phyloP scores from a whole-genome alignment of 495 filamentous ascomycete genomes.

The Bryoglossum gracile region DNA sequence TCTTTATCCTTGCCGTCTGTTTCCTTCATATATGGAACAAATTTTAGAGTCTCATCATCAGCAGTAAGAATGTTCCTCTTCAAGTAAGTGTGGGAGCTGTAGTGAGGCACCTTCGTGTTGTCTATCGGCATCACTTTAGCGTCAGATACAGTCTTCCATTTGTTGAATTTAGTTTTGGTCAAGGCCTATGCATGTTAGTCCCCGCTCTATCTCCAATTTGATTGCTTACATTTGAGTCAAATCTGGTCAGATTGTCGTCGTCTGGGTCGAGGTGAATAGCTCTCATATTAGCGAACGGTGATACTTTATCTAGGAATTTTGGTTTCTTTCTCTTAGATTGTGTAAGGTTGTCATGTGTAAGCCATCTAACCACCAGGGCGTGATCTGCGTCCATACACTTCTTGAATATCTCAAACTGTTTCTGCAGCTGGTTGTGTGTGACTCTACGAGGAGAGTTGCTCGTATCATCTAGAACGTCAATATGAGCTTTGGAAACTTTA shows the following conservation, averaged over 20 bases:
- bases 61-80: constrained; percentile 19
- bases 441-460: too few species aligned
- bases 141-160: background rate
- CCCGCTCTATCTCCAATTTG: too few species aligned
- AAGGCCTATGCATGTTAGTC: too few species aligned
- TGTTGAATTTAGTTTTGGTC: constrained; percentile 1
- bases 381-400: constrained; percentile 5
- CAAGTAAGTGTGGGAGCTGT: constrained; percentile 16
- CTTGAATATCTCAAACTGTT: background rate
- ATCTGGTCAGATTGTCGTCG: too few species aligned
- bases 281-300: constrained; percentile 7
- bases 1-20: background rate
- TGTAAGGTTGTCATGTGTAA: constrained; percentile 11
- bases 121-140: background rate
- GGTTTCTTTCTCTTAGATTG: background rate
- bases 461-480: too few species aligned
- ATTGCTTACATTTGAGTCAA: too few species aligned
- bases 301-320: constrained; percentile 4
- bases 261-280: background rate
- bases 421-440: background rate
- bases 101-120: constrained; percentile 19
- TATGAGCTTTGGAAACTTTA: background rate
- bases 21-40: constrained; percentile 19
- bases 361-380: constrained; percentile 5
- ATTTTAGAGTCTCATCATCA: constrained; percentile 22